Base-by-base conservation (phyloP, 768 basidiomycete species). In the Suillus occidentalis region DNA sequence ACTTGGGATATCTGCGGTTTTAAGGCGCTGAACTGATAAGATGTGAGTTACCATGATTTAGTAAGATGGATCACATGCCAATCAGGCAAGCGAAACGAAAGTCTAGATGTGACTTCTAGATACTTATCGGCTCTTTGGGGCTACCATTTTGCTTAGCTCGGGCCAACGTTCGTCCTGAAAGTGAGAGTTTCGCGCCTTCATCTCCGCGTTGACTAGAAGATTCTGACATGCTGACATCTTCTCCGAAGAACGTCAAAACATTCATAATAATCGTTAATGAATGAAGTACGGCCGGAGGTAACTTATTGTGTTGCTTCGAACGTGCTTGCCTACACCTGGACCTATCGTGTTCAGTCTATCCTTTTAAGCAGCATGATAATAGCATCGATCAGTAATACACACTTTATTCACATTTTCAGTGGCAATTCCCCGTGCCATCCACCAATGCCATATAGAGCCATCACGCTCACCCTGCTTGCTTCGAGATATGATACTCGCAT, bases 11-110 rank as follows among this genome's bases (percentile, higher is more conserved):
- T 40, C 18, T 59, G 58, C 58, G 58, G 58, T 18, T 40, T 42
- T 59, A 59, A 6, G 58, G 40, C 58, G 58, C 28, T 59, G 58
- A 40, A 36, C 40, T 28, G 58, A 59, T 59, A 59, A 59, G 58
- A 59, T 59, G 10, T 59, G 39, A 58, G 25, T 36, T 58, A 34
- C 18, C 52, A 53, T 18, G 31, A 55, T 59, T 59, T 59, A 42
- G 40, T 59, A 59, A 59, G 20, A 59, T 18, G 20, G 40, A 59
- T 42, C 40, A 59, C 58, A 59, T 25, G 39, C 40, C 25, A 25
- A 42, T 59, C 25, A 18, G 18, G 18, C 40, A 42, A 40, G 57
- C 25, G 57, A 59, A 28, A 40, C 25, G 6, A 59, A 42, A 28
- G 20, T 10, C 10, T 3, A 58, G 14, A 40, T 49, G 4, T 18